Evolutionary conservation across 2,329 filamentous ascomycete genomes (phyloP).

Genomic region (Aspergillus glaucus): DNA sequence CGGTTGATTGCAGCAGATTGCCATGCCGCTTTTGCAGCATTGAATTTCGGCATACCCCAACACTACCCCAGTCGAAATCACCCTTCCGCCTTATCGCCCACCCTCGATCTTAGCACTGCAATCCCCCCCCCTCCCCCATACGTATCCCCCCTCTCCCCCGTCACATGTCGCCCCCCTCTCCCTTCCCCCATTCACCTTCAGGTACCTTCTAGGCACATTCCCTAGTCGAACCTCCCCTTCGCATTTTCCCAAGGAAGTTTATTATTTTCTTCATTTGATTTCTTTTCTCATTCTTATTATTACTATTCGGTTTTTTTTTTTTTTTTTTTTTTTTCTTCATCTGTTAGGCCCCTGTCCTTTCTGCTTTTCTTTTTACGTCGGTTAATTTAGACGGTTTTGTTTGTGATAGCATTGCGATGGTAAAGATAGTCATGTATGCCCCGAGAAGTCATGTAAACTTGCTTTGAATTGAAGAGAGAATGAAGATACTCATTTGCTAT

Average conservation of each 20-base stretch:
- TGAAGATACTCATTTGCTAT: too few species aligned
- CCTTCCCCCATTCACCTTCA: constrained; percentile 1
- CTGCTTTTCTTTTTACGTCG: constrained; percentile 12
- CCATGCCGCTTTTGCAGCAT: not conserved
- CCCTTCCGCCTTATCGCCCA: not conserved
- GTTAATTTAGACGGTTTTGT: constrained; percentile 32
- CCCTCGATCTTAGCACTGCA: not conserved
- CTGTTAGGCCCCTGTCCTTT: constrained; percentile 1
- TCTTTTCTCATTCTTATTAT: constrained; percentile 12
- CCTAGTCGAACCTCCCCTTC: constrained; percentile 16
- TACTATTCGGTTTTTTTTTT: constrained; percentile 1
- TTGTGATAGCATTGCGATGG: constrained; percentile 16
- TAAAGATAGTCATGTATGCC: constrained; percentile 30
- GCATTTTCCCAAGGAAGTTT: constrained; percentile 11
- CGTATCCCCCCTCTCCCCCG: not conserved
- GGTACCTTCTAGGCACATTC: constrained; percentile 6
- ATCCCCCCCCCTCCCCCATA: constrained; percentile 1
- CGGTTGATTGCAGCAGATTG: constrained; percentile 4
- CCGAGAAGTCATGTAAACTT: constrained; percentile 36
- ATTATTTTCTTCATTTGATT: constrained; percentile 7
- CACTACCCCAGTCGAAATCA: not conserved
- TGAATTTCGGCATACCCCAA: not conserved
- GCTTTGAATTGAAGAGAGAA: too few species aligned
- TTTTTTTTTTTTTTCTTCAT: constrained; percentile 1
- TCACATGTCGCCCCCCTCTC: not conserved